Evolutionary conservation across 2,329 filamentous ascomycete species (phyloP).

Genomic region (Dactylellina sp.): DNA sequence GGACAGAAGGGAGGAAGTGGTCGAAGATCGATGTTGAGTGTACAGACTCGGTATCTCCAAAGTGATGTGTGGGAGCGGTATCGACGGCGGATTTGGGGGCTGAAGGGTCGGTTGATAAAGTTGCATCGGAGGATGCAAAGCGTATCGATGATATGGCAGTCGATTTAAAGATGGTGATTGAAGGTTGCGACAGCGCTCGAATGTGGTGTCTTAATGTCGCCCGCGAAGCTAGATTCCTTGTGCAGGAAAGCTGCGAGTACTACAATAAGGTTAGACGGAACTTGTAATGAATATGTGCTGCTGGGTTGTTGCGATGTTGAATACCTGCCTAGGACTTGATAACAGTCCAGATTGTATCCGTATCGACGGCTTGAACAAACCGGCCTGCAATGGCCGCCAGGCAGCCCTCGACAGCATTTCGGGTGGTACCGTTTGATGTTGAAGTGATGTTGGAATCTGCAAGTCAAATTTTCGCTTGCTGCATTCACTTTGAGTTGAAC

Average conservation of each 20-base stretch:
- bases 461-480: constrained; percentile 34
- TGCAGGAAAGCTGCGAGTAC: constrained; percentile 46
- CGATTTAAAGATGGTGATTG: constrained; percentile 26
- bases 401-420: constrained; percentile 46
- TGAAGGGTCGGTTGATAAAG: constrained; percentile 2
- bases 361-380: constrained; percentile 15
- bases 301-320: constrained; percentile 16
- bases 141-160: constrained; percentile 49
- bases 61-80: constrained; percentile 23
- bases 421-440: constrained; percentile 15
- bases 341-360: constrained; percentile 15
- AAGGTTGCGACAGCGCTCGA: constrained; percentile 19
- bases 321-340: constrained; percentile 49
- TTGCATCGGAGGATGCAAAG: constrained; percentile 53
- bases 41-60: too few relatives aligned
- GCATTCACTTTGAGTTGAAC: constrained; percentile 12
- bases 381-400: constrained; percentile 32
- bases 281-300: background rate
- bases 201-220: constrained; percentile 31
- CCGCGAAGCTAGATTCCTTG: constrained; percentile 45
- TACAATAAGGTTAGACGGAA: constrained; percentile 3
- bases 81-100: constrained; percentile 42
- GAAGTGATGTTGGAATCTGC: constrained; percentile 1
- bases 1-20: constrained; percentile 34
- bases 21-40: constrained; percentile 39